phyloP scores from a whole-genome alignment of 345 rosid genomes.

The Microthlaspi erraticum region DNA sequence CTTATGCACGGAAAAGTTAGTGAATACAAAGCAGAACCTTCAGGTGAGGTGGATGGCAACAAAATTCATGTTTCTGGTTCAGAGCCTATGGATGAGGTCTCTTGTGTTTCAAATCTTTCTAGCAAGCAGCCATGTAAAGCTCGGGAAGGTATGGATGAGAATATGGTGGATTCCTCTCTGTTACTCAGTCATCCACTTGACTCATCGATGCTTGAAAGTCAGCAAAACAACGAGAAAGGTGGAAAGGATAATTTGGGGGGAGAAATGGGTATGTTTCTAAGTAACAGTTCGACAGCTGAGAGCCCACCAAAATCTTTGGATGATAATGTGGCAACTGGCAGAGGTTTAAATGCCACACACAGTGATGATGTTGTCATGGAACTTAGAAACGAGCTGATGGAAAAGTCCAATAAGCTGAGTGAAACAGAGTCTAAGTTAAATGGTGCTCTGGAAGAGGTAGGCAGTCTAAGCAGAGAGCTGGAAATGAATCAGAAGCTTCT shows the following conservation, averaged over 20 bases:
- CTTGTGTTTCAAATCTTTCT: slow-evolving; percentile 77
- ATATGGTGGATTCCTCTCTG: slow-evolving; percentile 92
- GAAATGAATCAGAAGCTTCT: slow-evolving; percentile 81
- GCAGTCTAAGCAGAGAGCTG: slow-evolving; percentile 67
- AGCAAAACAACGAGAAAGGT: slow-evolving; percentile 65
- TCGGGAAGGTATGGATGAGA: slow-evolving; percentile 92
- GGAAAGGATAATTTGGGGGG: slow-evolving; percentile 66
- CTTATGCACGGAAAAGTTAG: slow-evolving; percentile 47
- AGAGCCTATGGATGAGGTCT: slow-evolving; percentile 97
- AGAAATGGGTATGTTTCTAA: slow-evolving; percentile 67
- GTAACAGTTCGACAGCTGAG: slow-evolving; percentile 91
- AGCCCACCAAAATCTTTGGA: slow-evolving; percentile 63
- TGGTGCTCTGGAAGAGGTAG: slow-evolving; percentile 77
- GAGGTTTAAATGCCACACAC: slow-evolving; percentile 49
- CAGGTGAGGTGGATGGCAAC: slow-evolving; percentile 53
- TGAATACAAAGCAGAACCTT: slow-evolving; percentile 53
- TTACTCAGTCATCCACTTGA: slow-evolving; percentile 72
- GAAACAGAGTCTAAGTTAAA: slow-evolving; percentile 72
- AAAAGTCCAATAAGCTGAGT: slow-evolving; percentile 60
- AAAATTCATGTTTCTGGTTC: slow-evolving; percentile 56
- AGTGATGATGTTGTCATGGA: slow-evolving; percentile 53
- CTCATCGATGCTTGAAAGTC: slow-evolving; percentile 85
- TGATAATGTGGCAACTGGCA: slow-evolving; percentile 52
- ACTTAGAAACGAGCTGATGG: slow-evolving; percentile 63
- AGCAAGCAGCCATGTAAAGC: slow-evolving; percentile 70